These are phyloP conservation scores for Pseudogymnoascus sp. DNA, from an alignment of 2,329 filamentous ascomycete species.

Conservation along the genomic window DNA sequence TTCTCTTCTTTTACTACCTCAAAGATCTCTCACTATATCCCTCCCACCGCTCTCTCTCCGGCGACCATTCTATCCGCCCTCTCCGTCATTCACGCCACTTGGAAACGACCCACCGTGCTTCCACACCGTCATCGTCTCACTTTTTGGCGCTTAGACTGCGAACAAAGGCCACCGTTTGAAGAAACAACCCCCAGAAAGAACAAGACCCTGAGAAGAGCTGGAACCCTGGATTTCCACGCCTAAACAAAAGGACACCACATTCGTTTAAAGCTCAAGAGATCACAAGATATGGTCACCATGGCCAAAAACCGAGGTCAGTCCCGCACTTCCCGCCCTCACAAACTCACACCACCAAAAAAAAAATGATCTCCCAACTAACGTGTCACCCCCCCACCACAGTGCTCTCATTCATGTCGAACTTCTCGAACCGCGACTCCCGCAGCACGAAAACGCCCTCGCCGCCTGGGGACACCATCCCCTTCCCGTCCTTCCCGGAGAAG, in stretches of 20 bases:
- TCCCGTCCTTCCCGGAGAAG: constrained; percentile 10
- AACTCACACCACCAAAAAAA: background rate
- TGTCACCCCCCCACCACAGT: constrained; percentile 43
- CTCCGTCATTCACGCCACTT: background rate
- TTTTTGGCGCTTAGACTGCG: background rate
- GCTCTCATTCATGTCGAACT: constrained; percentile 80
- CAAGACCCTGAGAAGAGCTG: background rate
- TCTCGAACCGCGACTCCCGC: constrained; percentile 44
- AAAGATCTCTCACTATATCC: background rate
- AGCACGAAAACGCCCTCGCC: constrained; percentile 28
- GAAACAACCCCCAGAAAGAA: background rate
- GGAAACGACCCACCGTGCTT: background rate
- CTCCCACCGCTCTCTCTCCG: background rate
- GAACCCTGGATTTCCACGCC: background rate
- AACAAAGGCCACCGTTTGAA: background rate
- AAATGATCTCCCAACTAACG: background rate
- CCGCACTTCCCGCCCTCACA: background rate
- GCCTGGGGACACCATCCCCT: constrained; percentile 8
- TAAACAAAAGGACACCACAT: constrained; percentile 8
- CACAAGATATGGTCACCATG: constrained; percentile 22
- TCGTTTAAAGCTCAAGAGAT: constrained; percentile 13
- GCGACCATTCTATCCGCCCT: background rate
- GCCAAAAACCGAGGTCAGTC: constrained; percentile 28
- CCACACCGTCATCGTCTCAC: background rate
- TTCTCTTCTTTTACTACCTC: background rate